Percentiles rank a stretch among this genome's conserved stretches.
These are phyloP conservation scores for Fusarium sp. DNA, from an alignment of 2,329 filamentous ascomycete genomes.

Conservation along the genomic window DNA sequence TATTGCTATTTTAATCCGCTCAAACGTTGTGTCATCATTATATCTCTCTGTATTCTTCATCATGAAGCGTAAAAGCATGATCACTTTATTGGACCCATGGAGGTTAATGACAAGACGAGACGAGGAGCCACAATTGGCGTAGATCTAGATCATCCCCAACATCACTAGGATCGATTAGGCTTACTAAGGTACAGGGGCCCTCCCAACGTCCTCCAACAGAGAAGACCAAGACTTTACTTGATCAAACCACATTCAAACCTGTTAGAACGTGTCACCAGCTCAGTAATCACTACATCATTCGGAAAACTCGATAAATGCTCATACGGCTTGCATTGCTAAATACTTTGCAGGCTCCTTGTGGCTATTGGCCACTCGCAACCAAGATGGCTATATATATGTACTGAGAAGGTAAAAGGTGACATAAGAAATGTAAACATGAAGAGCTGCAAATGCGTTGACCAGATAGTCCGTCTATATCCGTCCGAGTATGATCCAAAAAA, in stretches of 20 bases:
- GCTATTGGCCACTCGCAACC: conserved; percentile 10
- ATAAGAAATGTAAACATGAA: conserved; percentile 21
- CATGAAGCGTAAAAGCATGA: background rate
- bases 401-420: conserved; percentile 36
- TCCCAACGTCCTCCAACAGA: conserved; percentile 24
- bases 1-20: too few species aligned
- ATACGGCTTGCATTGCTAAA: conserved; percentile 26
- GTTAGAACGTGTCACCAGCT: background rate
- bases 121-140: conserved; percentile 11
- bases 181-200: conserved; percentile 34
- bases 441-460: conserved; percentile 18
- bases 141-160: conserved; percentile 15
- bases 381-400: conserved; percentile 38
- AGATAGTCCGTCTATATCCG: conserved; percentile 20
- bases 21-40: too few species aligned
- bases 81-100: background rate
- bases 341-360: conserved; percentile 22
- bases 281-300: background rate
- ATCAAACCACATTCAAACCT: background rate
- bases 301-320: background rate
- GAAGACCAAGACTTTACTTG: background rate
- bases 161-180: conserved; percentile 3
- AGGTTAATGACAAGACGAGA: background rate
- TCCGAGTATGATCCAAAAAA: conserved; percentile 21
- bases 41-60: background rate